Evolutionary conservation across 768 basidiomycete genomes (phyloP), one percentile per base, ranked within the genome.

Genomic region (Melanogaster broomeanus): DNA sequence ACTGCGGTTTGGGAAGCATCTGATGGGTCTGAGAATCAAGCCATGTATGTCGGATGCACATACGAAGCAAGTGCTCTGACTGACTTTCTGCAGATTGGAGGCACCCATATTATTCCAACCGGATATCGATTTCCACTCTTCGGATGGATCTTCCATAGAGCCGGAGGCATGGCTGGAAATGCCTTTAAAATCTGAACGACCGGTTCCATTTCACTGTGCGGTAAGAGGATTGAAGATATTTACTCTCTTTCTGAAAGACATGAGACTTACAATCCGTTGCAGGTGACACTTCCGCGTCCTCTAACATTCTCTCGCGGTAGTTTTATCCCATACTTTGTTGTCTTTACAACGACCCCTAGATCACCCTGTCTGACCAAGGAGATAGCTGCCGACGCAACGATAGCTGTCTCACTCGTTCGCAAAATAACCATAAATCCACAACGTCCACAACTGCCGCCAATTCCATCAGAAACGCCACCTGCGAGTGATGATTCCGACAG

Each of bases 301-400:
- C 73, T 80, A 12, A 78, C 77, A 4, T 88, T 87, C 69, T 74
- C 81, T 58, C 85, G 87, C 25, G 65, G 76, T 22, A 76, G 76
- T 16, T 78, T 77, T n/a, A 78, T 90, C 53, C 81, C 87, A 12
- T 88, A 83, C 60, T 89, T 83, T 59, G 84, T 87, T 45, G 83
- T 88, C 25, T 88, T 88, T 68, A 80, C 81, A 10, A 88, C 88
- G 27, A 79, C 69, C 8, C 80, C 83, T 16, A 74, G 81, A 35
- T 84, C 82, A 16, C 66, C 74, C 2, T 56, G 67, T 11, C 69
- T 88, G 28, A 77, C 82, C 9, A 77, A 76, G 51, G 86, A 89
- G 61, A 86, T 89, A 31, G 82, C 85, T 8, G 61, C 84, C 4
- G 87, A 88, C 62, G 84, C 88, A 6, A 86, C 85, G 12, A 81